These are phyloP conservation scores for Fusarium protoensiforme DNA, from an alignment of 2,329 filamentous ascomycete species.

Conservation along the genomic window DNA sequence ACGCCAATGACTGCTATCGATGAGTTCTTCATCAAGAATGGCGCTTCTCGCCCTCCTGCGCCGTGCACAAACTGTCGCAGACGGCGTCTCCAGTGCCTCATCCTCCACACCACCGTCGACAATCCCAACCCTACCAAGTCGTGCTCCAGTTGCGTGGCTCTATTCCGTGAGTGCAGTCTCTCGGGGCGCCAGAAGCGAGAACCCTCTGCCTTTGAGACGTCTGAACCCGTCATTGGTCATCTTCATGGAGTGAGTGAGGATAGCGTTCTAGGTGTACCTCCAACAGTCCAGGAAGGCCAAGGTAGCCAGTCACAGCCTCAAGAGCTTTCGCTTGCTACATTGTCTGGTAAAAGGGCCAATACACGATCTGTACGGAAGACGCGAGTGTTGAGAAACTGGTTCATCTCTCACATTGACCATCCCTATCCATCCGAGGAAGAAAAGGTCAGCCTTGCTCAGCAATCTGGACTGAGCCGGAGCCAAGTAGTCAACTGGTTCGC, in stretches of 20 bases:
- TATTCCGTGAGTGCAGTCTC: conserved; percentile 62
- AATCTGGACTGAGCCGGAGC: conserved; percentile 58
- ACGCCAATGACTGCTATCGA: conserved; percentile 44
- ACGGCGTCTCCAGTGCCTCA: conserved; percentile 59
- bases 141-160: conserved; percentile 62
- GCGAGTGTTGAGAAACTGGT: conserved; percentile 58
- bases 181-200: conserved; percentile 57
- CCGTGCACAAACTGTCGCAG: conserved; percentile 58
- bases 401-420: conserved; percentile 55
- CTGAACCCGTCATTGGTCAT: conserved; percentile 58
- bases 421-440: conserved; percentile 62
- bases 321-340: conserved; percentile 13
- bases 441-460: conserved; percentile 51
- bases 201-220: conserved; percentile 58
- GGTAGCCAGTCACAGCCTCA: not conserved
- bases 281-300: conserved; percentile 15
- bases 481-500: conserved; percentile 63
- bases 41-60: conserved; percentile 53
- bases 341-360: conserved; percentile 47
- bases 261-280: conserved; percentile 24
- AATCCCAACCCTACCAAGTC: conserved; percentile 61
- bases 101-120: conserved; percentile 56
- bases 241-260: conserved; percentile 60
- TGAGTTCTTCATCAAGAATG: conserved; percentile 53
- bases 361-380: conserved; percentile 58